Percentiles rank a stretch among this genome's conserved stretches.
Conservation (phyloP, 306 rosid species). For the Vicia faba region DNA sequence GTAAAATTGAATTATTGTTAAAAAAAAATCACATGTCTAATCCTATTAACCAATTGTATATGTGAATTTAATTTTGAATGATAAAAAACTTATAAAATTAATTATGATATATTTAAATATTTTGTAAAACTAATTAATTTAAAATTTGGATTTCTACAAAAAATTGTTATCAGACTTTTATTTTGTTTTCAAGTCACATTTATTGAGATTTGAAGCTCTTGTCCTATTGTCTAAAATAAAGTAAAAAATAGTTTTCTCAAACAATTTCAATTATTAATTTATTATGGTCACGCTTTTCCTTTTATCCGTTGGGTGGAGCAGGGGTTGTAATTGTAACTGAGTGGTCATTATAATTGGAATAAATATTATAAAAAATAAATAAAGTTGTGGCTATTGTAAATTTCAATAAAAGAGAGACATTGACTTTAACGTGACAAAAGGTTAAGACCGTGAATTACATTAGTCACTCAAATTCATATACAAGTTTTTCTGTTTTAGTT, state of each 20-base stretch:
- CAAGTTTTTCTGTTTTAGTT: not conserved
- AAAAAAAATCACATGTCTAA: too few species aligned
- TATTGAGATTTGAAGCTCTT: too few species aligned
- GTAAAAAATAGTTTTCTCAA: not conserved
- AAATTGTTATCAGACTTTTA: too few species aligned
- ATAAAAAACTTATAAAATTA: too few species aligned
- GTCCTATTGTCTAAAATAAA: too few species aligned
- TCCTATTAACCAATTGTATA: too few species aligned
- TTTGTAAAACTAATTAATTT: too few species aligned
- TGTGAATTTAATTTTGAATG: too few species aligned
- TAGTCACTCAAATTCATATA: slow-evolving; percentile 4
- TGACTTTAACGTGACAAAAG: not conserved
- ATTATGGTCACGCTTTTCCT: slow-evolving; percentile 32
- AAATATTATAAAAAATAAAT: not conserved
- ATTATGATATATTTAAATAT: too few species aligned
- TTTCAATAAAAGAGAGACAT: not conserved
- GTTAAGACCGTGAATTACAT: not conserved
- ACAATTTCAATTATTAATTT: not conserved
- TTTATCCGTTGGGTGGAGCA: not conserved
- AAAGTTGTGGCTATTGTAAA: slow-evolving; percentile 11
- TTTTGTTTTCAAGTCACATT: too few species aligned
- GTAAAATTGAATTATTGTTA: too few species aligned
- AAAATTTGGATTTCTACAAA: too few species aligned
- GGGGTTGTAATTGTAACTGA: not conserved
- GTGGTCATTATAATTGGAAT: slow-evolving; percentile 21